Evolutionary conservation across 2,329 filamentous ascomycete genomes (phyloP).

Genomic region (Fusarium bulbicola): DNA sequence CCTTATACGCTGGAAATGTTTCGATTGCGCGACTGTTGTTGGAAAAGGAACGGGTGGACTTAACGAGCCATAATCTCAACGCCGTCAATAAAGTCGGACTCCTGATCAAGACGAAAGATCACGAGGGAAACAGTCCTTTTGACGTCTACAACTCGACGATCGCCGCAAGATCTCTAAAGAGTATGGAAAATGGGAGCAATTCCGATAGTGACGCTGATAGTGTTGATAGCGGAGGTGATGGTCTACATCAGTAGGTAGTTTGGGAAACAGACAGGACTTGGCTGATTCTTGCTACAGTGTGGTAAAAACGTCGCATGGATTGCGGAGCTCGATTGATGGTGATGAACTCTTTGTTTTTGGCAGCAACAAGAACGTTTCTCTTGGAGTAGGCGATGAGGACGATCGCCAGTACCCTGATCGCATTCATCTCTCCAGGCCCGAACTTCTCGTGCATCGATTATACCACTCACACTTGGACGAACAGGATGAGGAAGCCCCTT

Average conservation of each 20-base stretch:
- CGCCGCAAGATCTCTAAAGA: conserved; percentile 73
- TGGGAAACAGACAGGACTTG: neutral
- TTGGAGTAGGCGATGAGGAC: conserved; percentile 95
- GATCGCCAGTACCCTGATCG: conserved; percentile 94
- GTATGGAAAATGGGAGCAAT: conserved; percentile 56
- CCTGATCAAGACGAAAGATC: conserved; percentile 93
- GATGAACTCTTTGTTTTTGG: conserved; percentile 95
- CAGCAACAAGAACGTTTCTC: conserved; percentile 92
- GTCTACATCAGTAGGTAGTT: conserved; percentile 43
- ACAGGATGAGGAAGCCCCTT: conserved; percentile 46
- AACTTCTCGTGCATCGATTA: conserved; percentile 78
- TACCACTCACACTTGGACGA: conserved; percentile 72
- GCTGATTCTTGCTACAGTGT: conserved; percentile 33
- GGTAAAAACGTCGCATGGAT: conserved; percentile 25
- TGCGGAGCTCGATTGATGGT: conserved; percentile 54
- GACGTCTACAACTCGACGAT: conserved; percentile 93
- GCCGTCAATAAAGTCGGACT: conserved; percentile 72
- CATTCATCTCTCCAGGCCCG: conserved; percentile 77
- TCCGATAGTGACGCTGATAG: conserved; percentile 65
- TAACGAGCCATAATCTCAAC: conserved; percentile 66
- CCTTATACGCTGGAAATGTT: conserved; percentile 89
- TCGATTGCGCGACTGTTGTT: conserved; percentile 85
- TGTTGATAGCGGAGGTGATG: conserved; percentile 55
- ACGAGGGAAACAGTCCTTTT: conserved; percentile 93
- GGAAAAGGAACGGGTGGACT: conserved; percentile 76